These are phyloP conservation scores for Solanum acaule DNA, from an alignment of 257 asterid genomes.

Conservation along the genomic window DNA sequence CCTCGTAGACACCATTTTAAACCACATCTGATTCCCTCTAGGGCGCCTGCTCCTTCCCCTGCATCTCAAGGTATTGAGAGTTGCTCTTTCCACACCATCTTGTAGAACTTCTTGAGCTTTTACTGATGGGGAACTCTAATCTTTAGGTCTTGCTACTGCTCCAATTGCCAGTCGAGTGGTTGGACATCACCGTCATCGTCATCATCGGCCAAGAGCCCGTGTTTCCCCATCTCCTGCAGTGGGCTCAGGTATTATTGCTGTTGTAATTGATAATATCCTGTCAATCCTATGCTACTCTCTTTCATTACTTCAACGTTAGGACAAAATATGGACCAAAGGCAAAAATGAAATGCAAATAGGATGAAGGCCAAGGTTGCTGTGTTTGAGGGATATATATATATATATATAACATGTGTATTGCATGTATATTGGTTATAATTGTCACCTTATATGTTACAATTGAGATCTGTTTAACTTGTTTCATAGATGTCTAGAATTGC, in stretches of 20 bases:
- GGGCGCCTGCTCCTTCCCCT: conserved; percentile 56
- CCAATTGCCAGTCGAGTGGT: conserved; percentile 31
- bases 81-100: neutral
- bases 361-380: neutral
- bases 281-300: neutral
- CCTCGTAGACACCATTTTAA: conserved; percentile 28
- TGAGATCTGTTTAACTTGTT: neutral
- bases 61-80: conserved; percentile 41
- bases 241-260: conserved; percentile 46
- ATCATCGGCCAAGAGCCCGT: conserved; percentile 25
- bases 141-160: conserved; percentile 40
- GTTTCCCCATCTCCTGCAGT: conserved; percentile 71
- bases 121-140: conserved; percentile 21
- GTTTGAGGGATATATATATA: neutral
- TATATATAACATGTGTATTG: neutral
- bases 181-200: conserved; percentile 35
- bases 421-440: neutral
- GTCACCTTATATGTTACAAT: neutral
- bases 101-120: neutral
- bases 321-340: neutral
- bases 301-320: neutral
- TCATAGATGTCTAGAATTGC: neutral
- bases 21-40: conserved; percentile 14
- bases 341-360: neutral
- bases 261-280: neutral